Base-by-base conservation (phyloP, 116 monocot genomes). In the Phalaenopsis hybrid region DNA sequence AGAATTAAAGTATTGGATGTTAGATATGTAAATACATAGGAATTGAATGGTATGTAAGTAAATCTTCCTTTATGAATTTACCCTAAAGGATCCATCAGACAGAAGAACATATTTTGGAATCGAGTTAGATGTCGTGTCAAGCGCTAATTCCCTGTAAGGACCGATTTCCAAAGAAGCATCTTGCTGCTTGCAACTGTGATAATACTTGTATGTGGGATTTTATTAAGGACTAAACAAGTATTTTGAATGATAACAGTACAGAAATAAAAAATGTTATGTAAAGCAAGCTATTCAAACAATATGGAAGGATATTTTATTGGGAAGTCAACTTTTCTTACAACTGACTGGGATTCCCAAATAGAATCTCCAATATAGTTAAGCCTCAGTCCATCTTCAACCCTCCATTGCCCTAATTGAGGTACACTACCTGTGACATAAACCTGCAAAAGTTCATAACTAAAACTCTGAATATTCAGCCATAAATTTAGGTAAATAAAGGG, bases 291-390 rank as follows among this genome's bases (percentile, higher is more conserved):
- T 34, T 23, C 1, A 79, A 78, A 20, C 16, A 44, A 8, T 7
- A 13, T 72, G 44, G 85, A 92, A 92, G 94, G 94, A 96, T 96
- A 96, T 96, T 96, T 92, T 74, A 96, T 83, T 41, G 96, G 96
- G 76, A 96, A 88, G 12, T 92, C 92, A 76, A 77, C 81, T 81
- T 94, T 94, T 72, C 46, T 69, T 67, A 96, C 37, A 45, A 79
- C 43, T 80, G 94, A 94, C 59, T 87, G 81, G 79, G 86, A 92
- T 81, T 91, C 87, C 96, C 96, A 96, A 63, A 86, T 78, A 57
- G 79, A 88, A 12, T 90, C 90, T 70, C 94, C 92, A 72, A 77
- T 85, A 87, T 91, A 94, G 52, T 33, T 68, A 37, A 96, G 92
- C 77, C 69, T 86, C 61, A 96, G 84, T 48, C 88, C 94, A 88